Base-by-base conservation (phyloP, 106 monocot species). In the Allium cepa region DNA sequence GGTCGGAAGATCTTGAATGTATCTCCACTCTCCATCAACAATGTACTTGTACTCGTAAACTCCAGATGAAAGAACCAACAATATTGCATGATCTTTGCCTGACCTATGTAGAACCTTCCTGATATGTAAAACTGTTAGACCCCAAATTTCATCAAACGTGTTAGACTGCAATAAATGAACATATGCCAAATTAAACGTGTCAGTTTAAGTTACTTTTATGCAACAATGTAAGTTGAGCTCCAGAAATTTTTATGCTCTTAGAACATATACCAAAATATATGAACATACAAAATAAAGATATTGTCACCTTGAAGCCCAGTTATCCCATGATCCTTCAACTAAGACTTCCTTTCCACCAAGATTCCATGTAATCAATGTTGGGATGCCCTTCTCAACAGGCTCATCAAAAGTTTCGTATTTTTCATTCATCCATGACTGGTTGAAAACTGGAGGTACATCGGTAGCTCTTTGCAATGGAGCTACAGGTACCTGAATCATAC, bases 291-390 rank as follows among this genome's bases (percentile, higher is more conserved):
- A 36, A 36, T 3, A 36, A 36, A 36, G 36, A 36, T 36, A 36
- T 5, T 36, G 36, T 7, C 36, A 90, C 95, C 91, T 96, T 53
- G 91, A 77, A 56, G 81, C 68, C 95, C 95, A 96, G 71, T 92
- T 84, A 79, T 96, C 96, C 96, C 96, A 96, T 11, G 96, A 96
- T 51, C 96, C 96, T 77, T 92, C 91, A 10, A 96, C 82, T 28
- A 64, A 72, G 26, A 96, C 82, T n/a, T 76, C 76, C 17, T 78
- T 86, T 61, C 96, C 96, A 64, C 86, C 96, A 57, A 71, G 52
- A 65, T 63, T 92, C 96, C 96, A 96, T 28, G 86, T 84, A 47
- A 96, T 83, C 65, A 96, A 62, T 1, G 78, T 79, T 10, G 96
- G 91, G 69, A 96, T 86, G 26, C 88, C 88, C 59, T 92, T 86